Conservation (phyloP, 169 alveolate species). For the Perkinsus marinus region DNA sequence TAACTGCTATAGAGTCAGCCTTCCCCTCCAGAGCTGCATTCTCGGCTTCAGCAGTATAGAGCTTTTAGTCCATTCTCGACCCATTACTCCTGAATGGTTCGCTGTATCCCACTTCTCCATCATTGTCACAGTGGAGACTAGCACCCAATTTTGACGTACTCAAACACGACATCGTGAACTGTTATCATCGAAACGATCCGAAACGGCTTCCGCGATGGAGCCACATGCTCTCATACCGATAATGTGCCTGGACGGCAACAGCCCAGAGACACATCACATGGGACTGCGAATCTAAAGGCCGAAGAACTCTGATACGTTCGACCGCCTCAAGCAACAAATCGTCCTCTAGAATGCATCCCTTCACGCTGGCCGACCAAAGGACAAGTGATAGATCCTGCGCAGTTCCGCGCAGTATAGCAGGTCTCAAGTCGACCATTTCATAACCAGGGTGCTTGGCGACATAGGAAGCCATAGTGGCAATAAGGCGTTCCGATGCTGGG, state of each 20-base stretch:
- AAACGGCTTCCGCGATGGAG: not conserved
- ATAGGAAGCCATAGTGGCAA: not conserved
- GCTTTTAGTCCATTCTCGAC: not conserved
- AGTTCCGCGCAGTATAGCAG: not conserved
- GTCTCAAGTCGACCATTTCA: not conserved
- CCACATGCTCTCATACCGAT: not conserved
- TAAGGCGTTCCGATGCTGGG: not conserved
- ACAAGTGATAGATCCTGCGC: not conserved
- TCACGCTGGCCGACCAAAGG: not conserved
- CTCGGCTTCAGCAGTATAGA: not conserved
- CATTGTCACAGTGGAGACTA: not conserved
- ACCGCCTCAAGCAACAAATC: not conserved
- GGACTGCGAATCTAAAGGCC: not conserved
- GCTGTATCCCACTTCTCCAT: not conserved
- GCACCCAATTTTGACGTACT: not conserved
- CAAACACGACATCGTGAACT: not conserved
- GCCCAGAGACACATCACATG: not conserved
- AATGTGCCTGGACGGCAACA: not conserved
- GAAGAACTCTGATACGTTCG: not conserved
- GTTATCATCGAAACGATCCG: not conserved
- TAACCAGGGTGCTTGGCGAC: not conserved
- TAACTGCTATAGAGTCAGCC: not conserved
- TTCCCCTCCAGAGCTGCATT: not conserved
- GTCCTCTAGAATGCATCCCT: not conserved
- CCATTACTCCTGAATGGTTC: not conserved